A percentile compares a stretch with the other conserved stretches of the same genome.
phyloP scores from a whole-genome alignment of 495 filamentous ascomycete genomes.

The Aspergillus sclerotioniger region DNA sequence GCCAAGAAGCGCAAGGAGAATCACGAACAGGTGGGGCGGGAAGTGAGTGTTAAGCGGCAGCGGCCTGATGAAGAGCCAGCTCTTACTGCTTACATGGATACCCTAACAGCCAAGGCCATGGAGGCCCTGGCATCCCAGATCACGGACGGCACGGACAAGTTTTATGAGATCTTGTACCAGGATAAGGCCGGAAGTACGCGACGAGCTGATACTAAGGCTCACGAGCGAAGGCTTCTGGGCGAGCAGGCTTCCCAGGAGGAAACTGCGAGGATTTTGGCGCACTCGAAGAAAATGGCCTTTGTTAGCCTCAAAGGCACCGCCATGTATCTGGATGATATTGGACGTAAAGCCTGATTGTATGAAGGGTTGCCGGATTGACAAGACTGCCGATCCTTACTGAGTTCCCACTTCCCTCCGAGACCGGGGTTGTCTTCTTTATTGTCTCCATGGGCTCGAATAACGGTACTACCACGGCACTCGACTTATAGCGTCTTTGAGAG shows the following conservation, averaged over 20 bases:
- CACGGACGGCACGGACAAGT: conserved; percentile 42
- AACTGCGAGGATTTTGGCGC: conserved; percentile 32
- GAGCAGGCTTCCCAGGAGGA: conserved; percentile 25
- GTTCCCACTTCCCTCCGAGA: neutral
- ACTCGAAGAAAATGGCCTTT: conserved; percentile 30
- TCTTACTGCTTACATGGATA: conserved; percentile 39
- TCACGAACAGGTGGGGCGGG: conserved; percentile 27
- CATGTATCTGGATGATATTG: conserved; percentile 44
- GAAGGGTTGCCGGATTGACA: neutral
- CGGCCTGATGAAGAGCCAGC: conserved; percentile 30
- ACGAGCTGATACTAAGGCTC: conserved; percentile 33
- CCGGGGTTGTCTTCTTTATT: neutral
- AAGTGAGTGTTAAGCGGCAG: conserved; percentile 34
- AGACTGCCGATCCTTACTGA: too few relatives aligned
- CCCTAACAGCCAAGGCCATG: conserved; percentile 48
- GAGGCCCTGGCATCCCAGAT: conserved; percentile 47
- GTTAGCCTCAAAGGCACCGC: conserved; percentile 36
- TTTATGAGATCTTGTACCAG: conserved; percentile 50
- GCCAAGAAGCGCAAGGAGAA: conserved; percentile 48
- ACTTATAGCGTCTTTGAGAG: neutral
- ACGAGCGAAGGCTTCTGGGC: conserved; percentile 29
- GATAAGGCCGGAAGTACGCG: conserved; percentile 39
- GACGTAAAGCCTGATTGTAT: conserved; percentile 19
- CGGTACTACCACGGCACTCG: neutral
- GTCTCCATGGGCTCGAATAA: neutral